Base-by-base conservation (phyloP, 1,139 yeast genomes). In the Arxiozyma bovina region DNA sequence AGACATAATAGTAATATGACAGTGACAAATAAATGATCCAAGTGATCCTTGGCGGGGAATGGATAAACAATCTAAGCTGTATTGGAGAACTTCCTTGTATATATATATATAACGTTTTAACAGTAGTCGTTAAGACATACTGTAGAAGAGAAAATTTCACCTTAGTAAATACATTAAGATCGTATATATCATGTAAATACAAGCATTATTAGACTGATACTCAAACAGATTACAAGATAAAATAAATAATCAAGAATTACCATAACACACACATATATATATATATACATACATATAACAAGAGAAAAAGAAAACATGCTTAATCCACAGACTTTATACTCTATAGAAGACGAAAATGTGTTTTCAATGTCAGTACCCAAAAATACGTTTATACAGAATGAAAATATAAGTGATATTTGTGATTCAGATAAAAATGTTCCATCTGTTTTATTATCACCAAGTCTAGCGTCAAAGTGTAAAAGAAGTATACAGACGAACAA, bases 361-460 rank as follows among this genome's bases (percentile, higher is more conserved):
- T 46, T 46, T 22, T 30, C 49, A 9, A 46, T 46, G 49, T 46
- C 49, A 6, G 49, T 46, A 25, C 49, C 49, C 6, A 46, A n/a
- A 22, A 20, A 34, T 21, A 20, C 38, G 40, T 21, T 9, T 18
- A 18, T 38, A n/a, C 21, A 27, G n/a, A 45, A 30, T 27, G 27
- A 38, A 21, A 46, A 34, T 27, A 34, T 34, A 34, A 15, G 1
- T 12, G 40, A 34, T 34, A 34, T 34, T 3, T 34, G 40, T 34
- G 40, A 34, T 34, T 15, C 40, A 34, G 42, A 38, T 34, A 46
- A 34, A 21, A 22, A 17, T 21, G 38, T 46, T 17, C 49, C 49
- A 34, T 42, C 22, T 38, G 49, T 46, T 12, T 46, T 46, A 46
- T n/a, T 46, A 21, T 46, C 49, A 22, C 49, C 49, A 20, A 38